Conservation (phyloP, 805 yeast genomes). For the Kazachstania taianensis region DNA sequence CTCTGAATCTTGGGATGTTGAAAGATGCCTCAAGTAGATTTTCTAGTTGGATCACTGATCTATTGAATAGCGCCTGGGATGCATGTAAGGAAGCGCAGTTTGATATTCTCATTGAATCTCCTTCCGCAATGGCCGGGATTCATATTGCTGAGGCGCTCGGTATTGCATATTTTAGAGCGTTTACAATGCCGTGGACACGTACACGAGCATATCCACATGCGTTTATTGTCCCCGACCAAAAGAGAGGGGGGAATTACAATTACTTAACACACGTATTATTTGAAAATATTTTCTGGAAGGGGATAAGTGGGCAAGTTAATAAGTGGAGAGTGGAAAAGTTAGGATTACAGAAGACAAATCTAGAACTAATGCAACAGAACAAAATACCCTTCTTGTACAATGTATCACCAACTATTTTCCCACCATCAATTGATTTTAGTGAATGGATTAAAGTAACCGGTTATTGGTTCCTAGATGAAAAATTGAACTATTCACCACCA, state of each 20-base stretch:
- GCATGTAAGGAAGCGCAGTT: constrained; percentile 58
- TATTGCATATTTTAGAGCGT: constrained; percentile 87
- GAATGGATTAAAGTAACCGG: constrained; percentile 97
- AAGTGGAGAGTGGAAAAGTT: constrained; percentile 71
- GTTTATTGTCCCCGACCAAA: constrained; percentile 87
- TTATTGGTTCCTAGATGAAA: constrained; percentile 83
- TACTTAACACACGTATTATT: constrained; percentile 87
- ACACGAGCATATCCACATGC: constrained; percentile 96
- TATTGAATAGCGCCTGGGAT: constrained; percentile 66
- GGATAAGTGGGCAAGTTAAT: constrained; percentile 78
- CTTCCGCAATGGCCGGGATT: constrained; percentile 90
- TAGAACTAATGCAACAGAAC: constrained; percentile 61
- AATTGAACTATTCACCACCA: constrained; percentile 50
- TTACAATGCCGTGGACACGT: constrained; percentile 98
- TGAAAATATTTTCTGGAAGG: constrained; percentile 90
- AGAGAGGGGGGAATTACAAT: constrained; percentile 86
- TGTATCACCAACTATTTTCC: constrained; percentile 78
- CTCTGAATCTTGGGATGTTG: constrained; percentile 71
- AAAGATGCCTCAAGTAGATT: constrained; percentile 76
- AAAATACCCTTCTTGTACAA: constrained; percentile 84
- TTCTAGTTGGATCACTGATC: constrained; percentile 71
- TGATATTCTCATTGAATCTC: constrained; percentile 87
- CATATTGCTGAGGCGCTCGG: constrained; percentile 89
- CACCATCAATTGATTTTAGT: constrained; percentile 86
- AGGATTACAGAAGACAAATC: constrained; percentile 55